Conservation (phyloP, 306 rosid genomes). For the Sindora glabra region DNA sequence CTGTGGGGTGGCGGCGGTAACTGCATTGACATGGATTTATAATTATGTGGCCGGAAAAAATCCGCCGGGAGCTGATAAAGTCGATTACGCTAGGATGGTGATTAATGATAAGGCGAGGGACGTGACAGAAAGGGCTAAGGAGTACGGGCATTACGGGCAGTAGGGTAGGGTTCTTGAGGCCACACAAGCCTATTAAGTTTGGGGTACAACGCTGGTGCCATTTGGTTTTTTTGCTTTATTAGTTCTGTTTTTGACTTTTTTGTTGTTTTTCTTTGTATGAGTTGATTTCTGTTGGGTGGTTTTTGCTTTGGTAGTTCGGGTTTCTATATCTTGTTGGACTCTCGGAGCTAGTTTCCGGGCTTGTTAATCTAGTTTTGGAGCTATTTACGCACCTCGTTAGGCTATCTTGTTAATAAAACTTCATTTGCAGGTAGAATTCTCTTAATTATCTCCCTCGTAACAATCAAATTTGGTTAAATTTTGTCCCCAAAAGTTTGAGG, state of each 20-base stretch:
- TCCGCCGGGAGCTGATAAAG: conserved; percentile 27
- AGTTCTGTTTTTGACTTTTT: neutral
- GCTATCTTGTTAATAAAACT: too few species aligned
- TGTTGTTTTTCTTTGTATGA: conserved; percentile 18
- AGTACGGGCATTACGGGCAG: conserved; percentile 18
- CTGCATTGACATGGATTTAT: conserved; percentile 49
- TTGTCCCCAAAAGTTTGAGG: too few species aligned
- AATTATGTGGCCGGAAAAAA: conserved; percentile 29
- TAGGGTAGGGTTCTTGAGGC: conserved; percentile 26
- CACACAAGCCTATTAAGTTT: conserved; percentile 17
- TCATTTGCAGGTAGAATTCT: too few species aligned
- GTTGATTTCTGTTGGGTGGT: conserved; percentile 1
- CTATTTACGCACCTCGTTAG: too few species aligned
- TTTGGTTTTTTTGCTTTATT: conserved; percentile 14
- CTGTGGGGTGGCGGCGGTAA: conserved; percentile 40
- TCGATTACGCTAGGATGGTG: conserved; percentile 35
- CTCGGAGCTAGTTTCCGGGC: neutral
- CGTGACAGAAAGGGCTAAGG: conserved; percentile 36
- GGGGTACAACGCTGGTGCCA: neutral
- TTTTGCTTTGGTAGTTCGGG: conserved; percentile 15
- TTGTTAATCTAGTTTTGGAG: too few species aligned
- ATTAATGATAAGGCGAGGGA: conserved; percentile 40
- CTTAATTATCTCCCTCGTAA: too few species aligned
- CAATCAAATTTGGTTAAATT: too few species aligned
- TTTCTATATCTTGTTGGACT: conserved; percentile 11